Conservation (phyloP, 2,329 filamentous ascomycete species). For the Colletotrichum sp. region DNA sequence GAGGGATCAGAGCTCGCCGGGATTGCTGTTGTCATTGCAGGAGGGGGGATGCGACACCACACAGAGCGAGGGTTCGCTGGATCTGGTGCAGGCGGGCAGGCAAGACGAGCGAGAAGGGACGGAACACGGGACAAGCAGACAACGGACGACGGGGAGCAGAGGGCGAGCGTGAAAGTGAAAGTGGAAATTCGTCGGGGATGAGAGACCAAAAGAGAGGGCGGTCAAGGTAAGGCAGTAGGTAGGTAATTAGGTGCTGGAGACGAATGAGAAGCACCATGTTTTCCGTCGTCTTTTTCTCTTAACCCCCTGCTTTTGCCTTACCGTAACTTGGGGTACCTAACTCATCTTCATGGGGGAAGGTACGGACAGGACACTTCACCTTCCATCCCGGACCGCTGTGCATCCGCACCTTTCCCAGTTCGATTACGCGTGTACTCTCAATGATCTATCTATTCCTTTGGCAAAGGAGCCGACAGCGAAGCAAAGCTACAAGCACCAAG, state of each 20-base stretch:
- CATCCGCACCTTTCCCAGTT: neutral
- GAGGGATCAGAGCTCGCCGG: conserved; percentile 34
- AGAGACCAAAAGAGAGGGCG: neutral
- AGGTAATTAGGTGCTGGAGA: neutral
- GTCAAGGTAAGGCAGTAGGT: neutral
- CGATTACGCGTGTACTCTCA: neutral
- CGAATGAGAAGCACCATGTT: neutral
- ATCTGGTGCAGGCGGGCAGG: neutral
- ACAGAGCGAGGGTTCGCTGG: neutral
- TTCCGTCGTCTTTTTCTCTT: neutral
- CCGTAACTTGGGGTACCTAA: neutral
- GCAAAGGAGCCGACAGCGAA: neutral
- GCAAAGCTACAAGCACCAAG: neutral
- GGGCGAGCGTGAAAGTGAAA: neutral
- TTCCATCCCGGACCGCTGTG: neutral
- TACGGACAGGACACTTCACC: neutral
- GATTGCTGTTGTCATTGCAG: conserved; percentile 38
- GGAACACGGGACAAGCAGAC: neutral
- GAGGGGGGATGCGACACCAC: conserved; percentile 8
- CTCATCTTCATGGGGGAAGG: neutral
- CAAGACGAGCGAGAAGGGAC: neutral
- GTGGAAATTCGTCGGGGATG: conserved; percentile 1
- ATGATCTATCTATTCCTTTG: neutral
- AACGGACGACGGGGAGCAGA: neutral
- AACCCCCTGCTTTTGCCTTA: neutral